A percentile compares a stretch with the other conserved stretches of the same genome.
Conservation (phyloP, 345 rosid species). For the Aegle marmelos region DNA sequence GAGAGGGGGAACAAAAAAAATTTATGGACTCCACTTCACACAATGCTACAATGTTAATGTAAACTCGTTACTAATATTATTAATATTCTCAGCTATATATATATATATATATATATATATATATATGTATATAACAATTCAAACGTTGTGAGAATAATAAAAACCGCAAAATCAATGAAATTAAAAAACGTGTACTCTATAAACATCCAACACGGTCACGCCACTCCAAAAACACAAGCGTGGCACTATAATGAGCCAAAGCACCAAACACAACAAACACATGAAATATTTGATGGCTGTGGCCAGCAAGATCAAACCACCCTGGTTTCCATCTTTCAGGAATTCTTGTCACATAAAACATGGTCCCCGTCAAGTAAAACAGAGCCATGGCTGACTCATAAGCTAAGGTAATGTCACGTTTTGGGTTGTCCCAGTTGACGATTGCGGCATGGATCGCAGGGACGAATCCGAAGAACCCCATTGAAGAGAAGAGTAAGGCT, state of each 20-base stretch:
- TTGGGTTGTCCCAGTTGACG: constrained; percentile 79
- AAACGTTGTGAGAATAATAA: background rate
- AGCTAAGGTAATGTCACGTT: constrained; percentile 43
- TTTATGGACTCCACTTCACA: too few relatives aligned
- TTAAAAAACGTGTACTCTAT: background rate
- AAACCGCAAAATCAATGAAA: background rate
- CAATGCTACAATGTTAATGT: too few relatives aligned
- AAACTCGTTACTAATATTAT: background rate
- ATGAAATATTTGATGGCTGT: constrained; percentile 92
- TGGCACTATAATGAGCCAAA: constrained; percentile 83
- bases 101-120: background rate
- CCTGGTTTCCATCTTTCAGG: constrained; percentile 88
- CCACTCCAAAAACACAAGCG: constrained; percentile 74
- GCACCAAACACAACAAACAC: constrained; percentile 86
- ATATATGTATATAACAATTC: background rate
- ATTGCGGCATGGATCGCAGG: constrained; percentile 62
- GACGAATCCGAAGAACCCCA: constrained; percentile 74
- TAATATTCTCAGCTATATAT: background rate
- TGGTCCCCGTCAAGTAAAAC: constrained; percentile 70
- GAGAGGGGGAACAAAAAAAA: too few relatives aligned
- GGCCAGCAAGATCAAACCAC: constrained; percentile 79
- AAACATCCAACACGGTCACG: constrained; percentile 58
- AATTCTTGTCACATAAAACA: constrained; percentile 62
- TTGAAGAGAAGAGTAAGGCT: constrained; percentile 65
- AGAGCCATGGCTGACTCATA: constrained; percentile 77